phyloP scores from a whole-genome alignment of 2,329 filamentous ascomycete genomes.

The Cladophialophora psammophila region DNA sequence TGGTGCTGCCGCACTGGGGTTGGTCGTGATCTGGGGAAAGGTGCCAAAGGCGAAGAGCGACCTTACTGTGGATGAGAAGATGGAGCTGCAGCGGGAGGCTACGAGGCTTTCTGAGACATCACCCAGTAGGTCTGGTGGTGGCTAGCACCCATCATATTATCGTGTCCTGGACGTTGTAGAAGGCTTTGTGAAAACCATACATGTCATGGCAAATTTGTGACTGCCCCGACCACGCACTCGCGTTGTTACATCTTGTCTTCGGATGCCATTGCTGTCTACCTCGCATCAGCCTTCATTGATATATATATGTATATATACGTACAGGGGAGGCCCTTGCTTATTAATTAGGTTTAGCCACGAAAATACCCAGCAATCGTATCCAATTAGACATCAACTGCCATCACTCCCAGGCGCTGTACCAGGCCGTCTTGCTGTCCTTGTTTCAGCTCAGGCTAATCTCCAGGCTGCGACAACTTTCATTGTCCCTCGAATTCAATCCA shows the following conservation, averaged over 20 bases:
- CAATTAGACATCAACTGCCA: background rate
- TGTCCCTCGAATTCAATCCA: background rate
- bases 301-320: no score
- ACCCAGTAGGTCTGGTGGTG: background rate
- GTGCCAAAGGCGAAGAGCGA: conserved; percentile 65
- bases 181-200: background rate
- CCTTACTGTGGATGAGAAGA: conserved; percentile 65
- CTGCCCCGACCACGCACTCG: no score
- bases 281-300: no score
- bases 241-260: no score
- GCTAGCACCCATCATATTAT: background rate
- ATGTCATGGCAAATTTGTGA: no score
- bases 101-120: conserved; percentile 24
- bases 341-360: no score
- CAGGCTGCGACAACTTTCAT: background rate
- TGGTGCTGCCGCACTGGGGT: conserved; percentile 58
- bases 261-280: no score
- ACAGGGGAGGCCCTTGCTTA: no score
- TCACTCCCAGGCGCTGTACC: no score
- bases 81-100: conserved; percentile 41
- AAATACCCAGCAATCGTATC: no score
- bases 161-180: background rate
- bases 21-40: conserved; percentile 63
- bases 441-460: background rate
- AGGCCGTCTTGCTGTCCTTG: background rate